phyloP scores from a whole-genome alignment of 2,329 filamentous ascomycete species.

The Nemania sp. region DNA sequence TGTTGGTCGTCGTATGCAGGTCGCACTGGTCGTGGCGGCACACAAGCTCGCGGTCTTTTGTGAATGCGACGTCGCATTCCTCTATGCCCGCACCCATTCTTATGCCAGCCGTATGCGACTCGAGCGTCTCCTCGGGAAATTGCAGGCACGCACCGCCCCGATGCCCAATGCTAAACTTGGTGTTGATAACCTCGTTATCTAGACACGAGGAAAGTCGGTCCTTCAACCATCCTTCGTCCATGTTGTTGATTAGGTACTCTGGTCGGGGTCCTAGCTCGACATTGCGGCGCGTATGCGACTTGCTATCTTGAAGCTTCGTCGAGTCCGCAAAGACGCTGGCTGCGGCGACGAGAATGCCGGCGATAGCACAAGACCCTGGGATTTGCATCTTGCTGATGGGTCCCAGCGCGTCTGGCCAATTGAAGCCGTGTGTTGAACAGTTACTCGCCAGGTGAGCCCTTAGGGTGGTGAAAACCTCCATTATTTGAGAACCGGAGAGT shows the following conservation, averaged over 20 bases:
- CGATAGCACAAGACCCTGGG: conserved; percentile 11
- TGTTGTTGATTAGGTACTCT: conserved; percentile 72
- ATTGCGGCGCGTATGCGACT: conserved; percentile 44
- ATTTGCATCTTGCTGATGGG: conserved; percentile 22
- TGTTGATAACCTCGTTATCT: conserved; percentile 64
- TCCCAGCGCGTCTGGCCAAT: neutral
- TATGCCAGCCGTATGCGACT: conserved; percentile 71
- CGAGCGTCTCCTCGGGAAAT: conserved; percentile 72
- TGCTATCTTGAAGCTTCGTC: neutral
- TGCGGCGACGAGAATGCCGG: conserved; percentile 7
- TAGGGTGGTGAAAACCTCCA: neutral
- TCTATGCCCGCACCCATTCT: conserved; percentile 75
- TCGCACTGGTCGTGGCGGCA: conserved; percentile 77
- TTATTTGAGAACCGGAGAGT: neutral
- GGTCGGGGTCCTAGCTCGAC: conserved; percentile 73
- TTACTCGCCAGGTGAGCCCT: neutral
- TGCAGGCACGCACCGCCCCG: conserved; percentile 71
- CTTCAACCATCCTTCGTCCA: conserved; percentile 71
- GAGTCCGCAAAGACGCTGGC: conserved; percentile 23
- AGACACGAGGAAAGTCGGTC: conserved; percentile 68
- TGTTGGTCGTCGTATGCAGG: conserved; percentile 76
- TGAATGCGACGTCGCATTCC: conserved; percentile 77
- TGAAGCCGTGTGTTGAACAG: neutral
- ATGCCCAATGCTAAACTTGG: conserved; percentile 70
- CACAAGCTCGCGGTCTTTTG: conserved; percentile 72